Percentiles rank a stretch among this genome's conserved stretches.
phyloP scores from a whole-genome alignment of 306 rosid species.

The Hippophae tibetana region DNA sequence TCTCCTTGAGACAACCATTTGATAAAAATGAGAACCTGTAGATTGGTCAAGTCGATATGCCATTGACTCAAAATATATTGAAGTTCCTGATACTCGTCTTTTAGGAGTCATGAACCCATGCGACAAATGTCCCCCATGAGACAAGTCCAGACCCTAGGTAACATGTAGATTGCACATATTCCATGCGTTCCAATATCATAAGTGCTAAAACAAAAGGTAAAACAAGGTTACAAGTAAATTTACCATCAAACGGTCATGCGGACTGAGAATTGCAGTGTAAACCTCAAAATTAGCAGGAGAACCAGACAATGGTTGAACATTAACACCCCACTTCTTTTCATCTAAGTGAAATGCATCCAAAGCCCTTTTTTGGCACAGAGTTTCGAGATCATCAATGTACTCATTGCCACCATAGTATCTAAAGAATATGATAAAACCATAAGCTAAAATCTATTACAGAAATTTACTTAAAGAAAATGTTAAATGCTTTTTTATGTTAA shows the following conservation, averaged over 20 bases:
- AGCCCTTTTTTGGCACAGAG: constrained; percentile 79
- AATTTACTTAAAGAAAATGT: no score
- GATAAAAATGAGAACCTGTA: constrained; percentile 43
- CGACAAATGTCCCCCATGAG: constrained; percentile 97
- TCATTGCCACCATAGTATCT: constrained; percentile 99
- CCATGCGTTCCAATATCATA: not conserved
- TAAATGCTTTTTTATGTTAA: not conserved
- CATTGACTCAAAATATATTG: constrained; percentile 95
- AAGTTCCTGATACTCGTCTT: constrained; percentile 86
- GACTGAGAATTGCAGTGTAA: constrained; percentile 84
- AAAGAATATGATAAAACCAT: constrained; percentile 8
- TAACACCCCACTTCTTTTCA: constrained; percentile 79
- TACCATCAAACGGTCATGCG: constrained; percentile 96
- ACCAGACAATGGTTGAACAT: constrained; percentile 92
- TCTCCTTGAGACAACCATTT: not conserved
- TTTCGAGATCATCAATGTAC: constrained; percentile 86
- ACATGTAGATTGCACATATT: constrained; percentile 14
- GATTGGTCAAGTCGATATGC: constrained; percentile 85
- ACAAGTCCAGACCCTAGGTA: constrained; percentile 84
- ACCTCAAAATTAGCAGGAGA: constrained; percentile 96
- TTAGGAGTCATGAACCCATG: constrained; percentile 98
- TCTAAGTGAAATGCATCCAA: constrained; percentile 73
- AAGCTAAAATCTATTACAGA: not conserved
- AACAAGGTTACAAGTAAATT: constrained; percentile 11
- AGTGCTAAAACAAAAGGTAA: not conserved